phyloP scores from a whole-genome alignment of 768 basidiomycete genomes.

The Tulasnella sp. region DNA sequence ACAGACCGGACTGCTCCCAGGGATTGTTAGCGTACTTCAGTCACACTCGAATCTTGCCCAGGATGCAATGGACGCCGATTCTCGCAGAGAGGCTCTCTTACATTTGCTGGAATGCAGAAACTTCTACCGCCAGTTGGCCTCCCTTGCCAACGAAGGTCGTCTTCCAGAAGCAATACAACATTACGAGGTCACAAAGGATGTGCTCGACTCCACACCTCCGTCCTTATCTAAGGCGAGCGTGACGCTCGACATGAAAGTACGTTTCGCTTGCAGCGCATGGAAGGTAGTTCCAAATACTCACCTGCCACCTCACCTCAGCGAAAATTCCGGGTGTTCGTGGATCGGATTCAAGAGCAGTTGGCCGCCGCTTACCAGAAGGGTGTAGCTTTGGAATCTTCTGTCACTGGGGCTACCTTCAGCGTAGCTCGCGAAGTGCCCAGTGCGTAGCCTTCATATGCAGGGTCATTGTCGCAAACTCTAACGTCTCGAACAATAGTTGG shows the following conservation, averaged over 20 bases:
- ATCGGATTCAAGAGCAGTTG: slow-evolving; percentile 23
- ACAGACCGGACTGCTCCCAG: slow-evolving; percentile 63
- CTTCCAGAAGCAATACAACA: slow-evolving; percentile 56
- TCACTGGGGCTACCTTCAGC: background rate
- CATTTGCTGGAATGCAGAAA: slow-evolving; percentile 48
- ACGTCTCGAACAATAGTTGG: slow-evolving; percentile 1
- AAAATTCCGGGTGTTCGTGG: slow-evolving; percentile 14
- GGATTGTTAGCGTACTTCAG: slow-evolving; percentile 47
- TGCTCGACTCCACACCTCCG: slow-evolving; percentile 43
- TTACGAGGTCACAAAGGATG: slow-evolving; percentile 36
- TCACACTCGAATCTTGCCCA: slow-evolving; percentile 58
- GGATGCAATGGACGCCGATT: slow-evolving; percentile 48
- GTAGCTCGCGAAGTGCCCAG: background rate
- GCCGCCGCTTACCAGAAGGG: slow-evolving; percentile 15
- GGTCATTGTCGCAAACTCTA: background rate
- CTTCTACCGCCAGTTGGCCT: slow-evolving; percentile 40
- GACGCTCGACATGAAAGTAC: slow-evolving; percentile 17
- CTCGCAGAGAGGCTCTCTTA: slow-evolving; percentile 43
- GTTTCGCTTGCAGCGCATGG: background rate
- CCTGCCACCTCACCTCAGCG: background rate
- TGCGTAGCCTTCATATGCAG: background rate
- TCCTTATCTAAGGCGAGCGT: slow-evolving; percentile 48
- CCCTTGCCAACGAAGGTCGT: slow-evolving; percentile 47
- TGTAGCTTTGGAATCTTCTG: background rate
- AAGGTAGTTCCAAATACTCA: background rate